Conservation (phyloP, 805 yeast species). For the Pichia nanzhaoensis region DNA sequence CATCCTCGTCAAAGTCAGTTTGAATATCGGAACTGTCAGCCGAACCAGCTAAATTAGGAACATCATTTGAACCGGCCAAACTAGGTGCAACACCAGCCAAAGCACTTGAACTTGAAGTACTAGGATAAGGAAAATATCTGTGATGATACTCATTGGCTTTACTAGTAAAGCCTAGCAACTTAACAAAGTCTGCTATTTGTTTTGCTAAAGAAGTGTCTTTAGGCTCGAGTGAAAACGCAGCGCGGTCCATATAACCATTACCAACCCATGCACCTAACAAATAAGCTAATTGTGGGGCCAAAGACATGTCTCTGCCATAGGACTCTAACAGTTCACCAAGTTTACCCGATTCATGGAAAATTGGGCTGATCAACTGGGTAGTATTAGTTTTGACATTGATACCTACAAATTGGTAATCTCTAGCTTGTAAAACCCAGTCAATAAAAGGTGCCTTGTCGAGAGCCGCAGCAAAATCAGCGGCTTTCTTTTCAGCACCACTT, state of each 20-base stretch:
- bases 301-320: constrained; percentile 7
- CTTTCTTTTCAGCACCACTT: constrained; percentile 6
- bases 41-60: too few species aligned
- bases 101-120: neutral
- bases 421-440: constrained; percentile 36
- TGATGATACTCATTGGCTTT: constrained; percentile 5
- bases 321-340: neutral
- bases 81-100: neutral
- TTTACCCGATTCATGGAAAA: constrained; percentile 5
- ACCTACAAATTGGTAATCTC: constrained; percentile 22
- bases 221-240: constrained; percentile 27
- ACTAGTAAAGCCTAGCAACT: constrained; percentile 21
- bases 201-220: constrained; percentile 23
- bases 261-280: constrained; percentile 38
- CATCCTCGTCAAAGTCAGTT: constrained; percentile 2
- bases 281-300: constrained; percentile 30
- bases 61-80: neutral
- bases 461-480: constrained; percentile 11
- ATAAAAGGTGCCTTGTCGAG: constrained; percentile 14
- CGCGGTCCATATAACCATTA: constrained; percentile 26
- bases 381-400: constrained; percentile 1
- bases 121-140: constrained; percentile 10
- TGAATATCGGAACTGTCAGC: constrained; percentile 2
- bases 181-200: constrained; percentile 22
- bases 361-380: constrained; percentile 24